Evolutionary conservation across 768 basidiomycete genomes (phyloP).

Genomic region (Trametes sanguinea): DNA sequence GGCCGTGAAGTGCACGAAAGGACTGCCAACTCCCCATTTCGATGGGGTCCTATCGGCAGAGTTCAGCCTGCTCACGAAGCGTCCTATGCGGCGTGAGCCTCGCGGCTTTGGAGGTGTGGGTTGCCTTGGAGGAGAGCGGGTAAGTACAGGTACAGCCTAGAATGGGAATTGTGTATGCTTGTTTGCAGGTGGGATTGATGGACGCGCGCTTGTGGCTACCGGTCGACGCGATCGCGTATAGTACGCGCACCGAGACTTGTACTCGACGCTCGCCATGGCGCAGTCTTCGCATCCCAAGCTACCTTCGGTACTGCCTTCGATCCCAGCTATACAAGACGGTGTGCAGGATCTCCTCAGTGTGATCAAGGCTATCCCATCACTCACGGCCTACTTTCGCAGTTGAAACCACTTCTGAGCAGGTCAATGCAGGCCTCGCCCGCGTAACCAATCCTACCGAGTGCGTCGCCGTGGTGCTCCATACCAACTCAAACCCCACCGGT

Average conservation of each 20-base stretch:
- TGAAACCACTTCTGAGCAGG: slow-evolving; percentile 54
- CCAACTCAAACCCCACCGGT: neutral
- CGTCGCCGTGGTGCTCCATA: slow-evolving; percentile 24
- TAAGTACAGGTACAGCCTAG: no score
- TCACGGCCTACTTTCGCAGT: slow-evolving; percentile 35
- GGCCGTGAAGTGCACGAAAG: neutral
- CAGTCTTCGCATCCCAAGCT: slow-evolving; percentile 31
- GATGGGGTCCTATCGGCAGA: no score
- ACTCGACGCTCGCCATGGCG: slow-evolving; percentile 10
- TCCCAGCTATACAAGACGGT: slow-evolving; percentile 56
- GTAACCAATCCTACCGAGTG: slow-evolving; percentile 70
- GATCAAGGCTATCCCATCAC: neutral
- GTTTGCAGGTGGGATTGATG: neutral
- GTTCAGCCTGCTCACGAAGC: no score
- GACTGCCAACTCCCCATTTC: no score
- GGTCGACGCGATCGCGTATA: no score
- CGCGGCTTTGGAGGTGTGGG: no score
- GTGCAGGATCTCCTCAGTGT: neutral
- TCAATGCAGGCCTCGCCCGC: slow-evolving; percentile 54
- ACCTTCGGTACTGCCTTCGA: slow-evolving; percentile 53
- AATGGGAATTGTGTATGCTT: no score
- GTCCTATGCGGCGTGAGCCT: no score
- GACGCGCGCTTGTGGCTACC: neutral
- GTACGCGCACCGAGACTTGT: no score
- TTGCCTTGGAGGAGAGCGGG: no score